These are phyloP conservation scores for Cercospora sp. DNA, from an alignment of 2,329 filamentous ascomycete species.

Conservation along the genomic window DNA sequence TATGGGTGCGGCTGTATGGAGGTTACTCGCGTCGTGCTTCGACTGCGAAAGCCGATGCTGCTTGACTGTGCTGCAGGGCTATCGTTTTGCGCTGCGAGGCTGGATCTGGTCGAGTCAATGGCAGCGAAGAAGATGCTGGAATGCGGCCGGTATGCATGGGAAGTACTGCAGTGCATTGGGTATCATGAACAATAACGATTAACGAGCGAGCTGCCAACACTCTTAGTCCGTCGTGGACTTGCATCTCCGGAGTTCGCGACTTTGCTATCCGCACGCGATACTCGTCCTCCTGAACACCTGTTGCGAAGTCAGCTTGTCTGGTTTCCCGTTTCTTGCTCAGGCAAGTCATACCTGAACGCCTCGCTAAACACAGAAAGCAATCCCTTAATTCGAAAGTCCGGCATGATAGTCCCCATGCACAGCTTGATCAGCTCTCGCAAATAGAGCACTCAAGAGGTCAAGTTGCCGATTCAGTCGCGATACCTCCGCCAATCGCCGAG, in stretches of 20 bases:
- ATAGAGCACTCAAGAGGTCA: slow-evolving; percentile 16
- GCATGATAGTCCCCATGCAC: slow-evolving; percentile 20
- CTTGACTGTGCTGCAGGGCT: too few relatives aligned
- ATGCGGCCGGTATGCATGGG: neutral
- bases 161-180: neutral
- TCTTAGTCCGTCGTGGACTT: neutral
- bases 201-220: neutral
- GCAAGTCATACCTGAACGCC: neutral
- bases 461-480: slow-evolving; percentile 25
- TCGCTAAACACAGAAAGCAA: neutral
- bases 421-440: slow-evolving; percentile 24
- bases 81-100: too few relatives aligned
- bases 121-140: too few relatives aligned
- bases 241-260: neutral
- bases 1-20: too few relatives aligned
- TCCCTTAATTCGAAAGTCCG: slow-evolving; percentile 11
- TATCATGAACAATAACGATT: neutral
- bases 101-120: too few relatives aligned
- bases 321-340: neutral
- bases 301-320: neutral
- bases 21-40: too few relatives aligned
- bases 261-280: neutral
- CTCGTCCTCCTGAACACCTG: neutral
- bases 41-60: too few relatives aligned
- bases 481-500: slow-evolving; percentile 20